Conservation (phyloP, 2,329 filamentous ascomycete genomes). For the Neospermospora avenae region DNA sequence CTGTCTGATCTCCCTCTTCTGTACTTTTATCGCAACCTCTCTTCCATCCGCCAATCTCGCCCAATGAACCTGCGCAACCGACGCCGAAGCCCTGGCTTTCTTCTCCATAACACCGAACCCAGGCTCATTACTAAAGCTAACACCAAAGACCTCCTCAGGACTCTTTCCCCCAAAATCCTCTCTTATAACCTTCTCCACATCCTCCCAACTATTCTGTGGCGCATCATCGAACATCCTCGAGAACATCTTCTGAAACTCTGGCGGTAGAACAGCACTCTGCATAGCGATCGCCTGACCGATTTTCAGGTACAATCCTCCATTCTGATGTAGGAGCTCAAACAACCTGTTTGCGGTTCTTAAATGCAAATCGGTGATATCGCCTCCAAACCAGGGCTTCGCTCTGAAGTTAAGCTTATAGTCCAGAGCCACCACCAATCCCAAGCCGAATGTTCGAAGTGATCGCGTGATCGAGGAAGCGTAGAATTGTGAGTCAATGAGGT, state of each 20-base stretch:
- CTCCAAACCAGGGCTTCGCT: conserved; percentile 69
- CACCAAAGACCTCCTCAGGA: conserved; percentile 87
- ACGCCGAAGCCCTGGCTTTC: conserved; percentile 68
- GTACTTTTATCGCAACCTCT: conserved; percentile 93
- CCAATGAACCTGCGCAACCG: conserved; percentile 97
- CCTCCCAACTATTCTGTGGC: conserved; percentile 84
- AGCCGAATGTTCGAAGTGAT: conserved; percentile 76
- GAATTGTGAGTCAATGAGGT: conserved; percentile 66
- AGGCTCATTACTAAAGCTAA: conserved; percentile 71
- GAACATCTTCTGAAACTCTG: conserved; percentile 97
- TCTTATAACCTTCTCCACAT: conserved; percentile 78
- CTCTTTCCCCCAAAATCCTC: conserved; percentile 85
- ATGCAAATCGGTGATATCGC: conserved; percentile 75
- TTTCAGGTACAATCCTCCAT: conserved; percentile 94
- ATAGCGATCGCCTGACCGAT: conserved; percentile 98
- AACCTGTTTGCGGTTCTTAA: conserved; percentile 78
- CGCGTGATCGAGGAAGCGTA: conserved; percentile 79
- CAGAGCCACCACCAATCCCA: conserved; percentile 74
- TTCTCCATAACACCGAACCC: conserved; percentile 65
- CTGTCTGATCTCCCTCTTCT: conserved; percentile 88
- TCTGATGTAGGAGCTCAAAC: conserved; percentile 75
- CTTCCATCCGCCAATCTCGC: conserved; percentile 79
- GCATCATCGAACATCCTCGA: conserved; percentile 96
- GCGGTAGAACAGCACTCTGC: conserved; percentile 91
- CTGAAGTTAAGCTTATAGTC: conserved; percentile 99